A percentile compares a stretch with the other conserved stretches of the same genome.
Conservation (phyloP, 352 stramenopile species). For the Phytophthora constricta region DNA sequence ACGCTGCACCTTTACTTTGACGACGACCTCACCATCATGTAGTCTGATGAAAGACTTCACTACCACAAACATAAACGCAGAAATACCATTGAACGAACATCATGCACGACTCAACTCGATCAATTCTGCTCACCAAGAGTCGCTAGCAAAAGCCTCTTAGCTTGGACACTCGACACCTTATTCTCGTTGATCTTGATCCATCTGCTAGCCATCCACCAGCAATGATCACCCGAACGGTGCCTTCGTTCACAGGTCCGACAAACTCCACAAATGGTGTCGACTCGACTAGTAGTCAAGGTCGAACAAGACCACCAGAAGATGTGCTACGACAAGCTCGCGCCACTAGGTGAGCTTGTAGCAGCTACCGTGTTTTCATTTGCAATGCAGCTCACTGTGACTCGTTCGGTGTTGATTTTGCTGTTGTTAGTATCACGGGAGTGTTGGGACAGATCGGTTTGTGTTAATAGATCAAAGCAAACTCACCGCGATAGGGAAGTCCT, state of each 20-base stretch:
- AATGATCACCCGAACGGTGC: constrained; percentile 33
- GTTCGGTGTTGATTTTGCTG: not conserved
- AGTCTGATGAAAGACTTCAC: not conserved
- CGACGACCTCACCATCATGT: constrained; percentile 91
- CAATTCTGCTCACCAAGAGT: not conserved
- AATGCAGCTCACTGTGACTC: not conserved
- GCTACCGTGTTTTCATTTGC: not conserved
- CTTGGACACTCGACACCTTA: not conserved
- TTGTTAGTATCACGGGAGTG: constrained; percentile 52
- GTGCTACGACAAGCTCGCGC: constrained; percentile 55
- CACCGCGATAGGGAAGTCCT: not conserved
- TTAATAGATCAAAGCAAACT: not conserved
- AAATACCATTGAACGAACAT: too few species aligned
- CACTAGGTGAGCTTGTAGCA: constrained; percentile 25
- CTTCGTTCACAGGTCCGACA: constrained; percentile 17
- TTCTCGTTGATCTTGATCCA: not conserved
- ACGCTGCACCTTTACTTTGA: constrained; percentile 94
- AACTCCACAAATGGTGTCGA: constrained; percentile 15
- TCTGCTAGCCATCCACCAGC: not conserved
- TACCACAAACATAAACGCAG: not conserved
- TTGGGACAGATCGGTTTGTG: constrained; percentile 59
- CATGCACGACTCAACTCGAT: not conserved
- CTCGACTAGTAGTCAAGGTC: constrained; percentile 6
- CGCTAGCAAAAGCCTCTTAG: not conserved
- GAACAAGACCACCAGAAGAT: constrained; percentile 43